Evolutionary conservation across 352 stramenopile species (phyloP), one percentile per base, ranked within the genome.

Genomic region (Pythium rishiriense): DNA sequence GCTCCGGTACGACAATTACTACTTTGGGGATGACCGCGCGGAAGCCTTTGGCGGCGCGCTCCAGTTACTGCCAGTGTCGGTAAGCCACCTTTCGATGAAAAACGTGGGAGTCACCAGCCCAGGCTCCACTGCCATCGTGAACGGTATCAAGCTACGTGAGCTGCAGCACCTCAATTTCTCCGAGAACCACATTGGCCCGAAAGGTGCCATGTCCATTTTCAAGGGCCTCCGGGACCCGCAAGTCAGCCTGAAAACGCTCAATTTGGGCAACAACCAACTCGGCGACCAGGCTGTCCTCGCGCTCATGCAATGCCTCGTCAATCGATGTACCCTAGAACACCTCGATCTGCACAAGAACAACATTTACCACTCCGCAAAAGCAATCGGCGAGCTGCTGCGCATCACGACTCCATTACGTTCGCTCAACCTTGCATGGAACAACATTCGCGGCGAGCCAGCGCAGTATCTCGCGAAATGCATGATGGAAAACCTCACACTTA

Each of bases 371-470:
- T 73, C 83, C 4, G 78, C 83, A 5, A 76, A 75, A 58, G 75
- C 75, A 0, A 62, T 91, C 1, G 84, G 79, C 22, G 79, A 89
- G 57, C 57, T 90, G 12, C 62, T 93, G 35, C 79, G 79, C 2
- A 83, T 88, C 63, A 79, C 81, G 24, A 89, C 75, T 2, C 74
- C 80, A 10, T 62, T 93, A 11, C 62, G 61, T 41, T 77, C 75
- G 6, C 70, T 93, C 14, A 85, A 93, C 25, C 45, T 93, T 14
- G 83, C 79, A 5, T 91, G 82, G 85, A 91, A 91, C 57, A 86
- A 90, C 31, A 88, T 93, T 37, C 79, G 82, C 12, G 76, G 81
- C 7, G 74, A 87, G 45, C 79, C 85, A 43, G 85, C 82, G 25
- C 73, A 83, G 47, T 73, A 86, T 52, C 56, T 93, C 10, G 82